Base-by-base conservation (phyloP, 2,329 filamentous ascomycete species). In the Pseudopyricularia cyperi region DNA sequence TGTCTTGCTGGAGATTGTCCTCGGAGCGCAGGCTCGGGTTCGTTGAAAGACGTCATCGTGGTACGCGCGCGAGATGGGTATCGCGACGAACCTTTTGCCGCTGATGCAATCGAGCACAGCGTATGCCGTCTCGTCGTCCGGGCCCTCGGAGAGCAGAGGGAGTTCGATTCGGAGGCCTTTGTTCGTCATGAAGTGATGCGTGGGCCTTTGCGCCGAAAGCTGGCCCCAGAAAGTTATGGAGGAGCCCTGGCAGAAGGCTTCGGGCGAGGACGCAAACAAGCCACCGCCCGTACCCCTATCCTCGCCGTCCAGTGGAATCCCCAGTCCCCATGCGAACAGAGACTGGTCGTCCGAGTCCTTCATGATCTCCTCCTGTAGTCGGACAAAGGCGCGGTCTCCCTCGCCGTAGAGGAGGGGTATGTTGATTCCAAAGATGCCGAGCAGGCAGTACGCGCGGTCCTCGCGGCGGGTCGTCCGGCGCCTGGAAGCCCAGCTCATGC, bases 341-440 rank as follows among this genome's bases (percentile, higher is more conserved):
- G 60, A 58, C 34, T 65, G 60, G 53, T 65, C 63, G 19, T 57
- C 53, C 1, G 55, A 55, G 4, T 48, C 52, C 46, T 57, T 59
- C 32, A 63, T 56, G 26, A 65, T 64, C 46, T 61, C 61, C 28
- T 63, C 54, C 48, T 63, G 61, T 2, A 63, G 55, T 12, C 60
- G 53, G 11, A 52, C 30, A 34, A 62, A 62, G 1, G 60, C 58
- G 19, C 52, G 56, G 17, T 49, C 39, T 30, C 60, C 60, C 35
- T 65, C 62, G 19, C 62, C 62, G 35, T 63, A 65, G 4, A 64
- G 51, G 35, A 65, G 50, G 3, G 62, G 56, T 58, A 65, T 64
- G 33, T 59, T 60, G 34, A 65, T 56, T 17, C 52, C 56, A 24
- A 64, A 64, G 5, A 65, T 33, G 1, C 62, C 63, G 8, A 65